Conservation (phyloP, 2,329 filamentous ascomycete species). For the Aureobasidium sp. region DNA sequence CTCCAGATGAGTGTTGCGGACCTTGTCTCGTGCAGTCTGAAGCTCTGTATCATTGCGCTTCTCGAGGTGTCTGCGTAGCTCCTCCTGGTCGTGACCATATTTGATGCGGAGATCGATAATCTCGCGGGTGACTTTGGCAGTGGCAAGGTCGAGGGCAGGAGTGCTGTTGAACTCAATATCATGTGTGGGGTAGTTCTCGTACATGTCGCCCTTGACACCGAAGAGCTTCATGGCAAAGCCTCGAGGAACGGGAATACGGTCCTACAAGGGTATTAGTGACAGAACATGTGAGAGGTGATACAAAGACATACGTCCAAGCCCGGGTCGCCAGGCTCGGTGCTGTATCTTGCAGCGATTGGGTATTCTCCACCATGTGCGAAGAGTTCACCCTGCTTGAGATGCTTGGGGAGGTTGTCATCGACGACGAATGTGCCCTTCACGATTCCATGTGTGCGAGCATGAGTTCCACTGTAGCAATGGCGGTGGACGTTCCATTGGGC, state of each 20-base stretch:
- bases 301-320: constrained; percentile 29
- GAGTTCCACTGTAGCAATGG: constrained; percentile 36
- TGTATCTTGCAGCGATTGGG: constrained; percentile 33
- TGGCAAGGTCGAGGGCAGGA: constrained; percentile 41
- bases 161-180: constrained; percentile 47
- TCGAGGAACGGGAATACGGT: constrained; percentile 39
- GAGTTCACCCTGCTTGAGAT: constrained; percentile 39
- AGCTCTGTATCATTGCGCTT: constrained; percentile 32
- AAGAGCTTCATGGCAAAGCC: constrained; percentile 47
- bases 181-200: constrained; percentile 33
- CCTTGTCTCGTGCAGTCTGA: constrained; percentile 34
- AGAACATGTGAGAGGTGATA: neutral
- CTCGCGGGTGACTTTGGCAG: constrained; percentile 40
- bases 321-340: constrained; percentile 34
- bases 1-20: constrained; percentile 36
- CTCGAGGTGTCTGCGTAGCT: constrained; percentile 38
- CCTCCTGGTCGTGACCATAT: constrained; percentile 31
- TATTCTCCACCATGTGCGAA: constrained; percentile 30
- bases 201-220: constrained; percentile 39
- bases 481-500: constrained; percentile 39
- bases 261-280: constrained; percentile 17
- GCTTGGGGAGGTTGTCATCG: constrained; percentile 34
- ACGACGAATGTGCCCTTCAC: constrained; percentile 43
- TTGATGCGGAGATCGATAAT: constrained; percentile 38
- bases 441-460: constrained; percentile 43